Conservation (phyloP, 1,284 basidiomycete species). For the Mycena sp. region DNA sequence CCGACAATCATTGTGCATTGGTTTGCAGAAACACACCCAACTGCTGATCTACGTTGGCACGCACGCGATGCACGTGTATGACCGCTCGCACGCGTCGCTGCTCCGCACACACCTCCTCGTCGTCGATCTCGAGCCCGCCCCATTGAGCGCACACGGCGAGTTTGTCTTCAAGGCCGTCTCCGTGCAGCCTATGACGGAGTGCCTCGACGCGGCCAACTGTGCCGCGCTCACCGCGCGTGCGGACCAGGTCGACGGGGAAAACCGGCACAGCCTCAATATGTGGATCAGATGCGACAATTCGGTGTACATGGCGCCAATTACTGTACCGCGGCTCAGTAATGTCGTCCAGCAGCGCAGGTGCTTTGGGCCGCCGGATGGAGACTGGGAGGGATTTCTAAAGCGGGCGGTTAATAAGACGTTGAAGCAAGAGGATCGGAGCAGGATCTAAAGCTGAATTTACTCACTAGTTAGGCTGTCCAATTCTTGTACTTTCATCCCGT, state of each 20-base stretch:
- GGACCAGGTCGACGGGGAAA: not conserved
- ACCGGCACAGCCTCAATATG: slow-evolving; percentile 16
- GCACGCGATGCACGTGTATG: slow-evolving; percentile 19
- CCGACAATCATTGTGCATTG: not conserved
- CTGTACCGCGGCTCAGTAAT: not conserved
- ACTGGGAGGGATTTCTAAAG: slow-evolving; percentile 15
- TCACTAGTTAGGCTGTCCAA: no score
- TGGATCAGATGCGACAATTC: slow-evolving; percentile 3
- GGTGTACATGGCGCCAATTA: slow-evolving; percentile 22
- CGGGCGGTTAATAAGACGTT: slow-evolving; percentile 18
- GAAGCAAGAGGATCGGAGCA: not conserved
- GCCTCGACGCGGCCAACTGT: not conserved
- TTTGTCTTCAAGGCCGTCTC: slow-evolving; percentile 7
- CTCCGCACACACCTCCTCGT: slow-evolving; percentile 17
- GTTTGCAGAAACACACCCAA: slow-evolving; percentile 23
- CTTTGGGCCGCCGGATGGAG: slow-evolving; percentile 19
- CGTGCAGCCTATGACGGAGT: slow-evolving; percentile 2
- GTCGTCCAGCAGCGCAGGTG: not conserved
- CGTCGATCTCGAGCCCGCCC: not conserved
- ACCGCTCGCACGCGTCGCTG: not conserved
- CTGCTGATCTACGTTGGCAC: slow-evolving; percentile 11
- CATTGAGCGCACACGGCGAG: not conserved
- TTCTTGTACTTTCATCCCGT: no score
- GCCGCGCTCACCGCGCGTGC: slow-evolving; percentile 4
- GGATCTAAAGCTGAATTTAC: not conserved